Evolutionary conservation across 495 filamentous ascomycete species (phyloP).

Genomic region (Aspergillus nanangensis): DNA sequence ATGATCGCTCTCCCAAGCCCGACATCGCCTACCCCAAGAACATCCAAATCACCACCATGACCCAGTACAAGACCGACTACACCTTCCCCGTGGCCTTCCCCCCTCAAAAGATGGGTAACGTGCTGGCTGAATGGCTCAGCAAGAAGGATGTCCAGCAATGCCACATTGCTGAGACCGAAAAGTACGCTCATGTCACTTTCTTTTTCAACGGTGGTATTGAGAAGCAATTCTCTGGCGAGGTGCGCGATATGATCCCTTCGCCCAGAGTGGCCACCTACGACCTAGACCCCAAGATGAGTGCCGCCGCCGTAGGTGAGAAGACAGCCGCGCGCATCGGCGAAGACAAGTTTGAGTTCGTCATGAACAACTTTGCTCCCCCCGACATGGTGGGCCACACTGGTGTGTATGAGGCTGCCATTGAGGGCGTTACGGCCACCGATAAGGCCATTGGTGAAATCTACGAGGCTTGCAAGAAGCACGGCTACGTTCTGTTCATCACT

Average conservation of each 20-base stretch:
- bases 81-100: conserved; percentile 91
- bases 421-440: conserved; percentile 81
- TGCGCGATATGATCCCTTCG: conserved; percentile 69
- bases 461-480: conserved; percentile 87
- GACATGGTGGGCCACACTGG: conserved; percentile 99
- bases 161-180: conserved; percentile 97
- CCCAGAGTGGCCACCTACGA: conserved; percentile 94
- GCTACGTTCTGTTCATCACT: conserved; percentile 90
- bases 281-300: conserved; percentile 93
- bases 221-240: conserved; percentile 89
- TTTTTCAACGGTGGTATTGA: conserved; percentile 99
- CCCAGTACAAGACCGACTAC: conserved; percentile 94
- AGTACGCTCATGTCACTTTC: conserved; percentile 98
- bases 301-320: conserved; percentile 79
- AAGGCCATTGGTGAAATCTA: conserved; percentile 88
- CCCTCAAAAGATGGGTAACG: conserved; percentile 93
- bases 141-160: conserved; percentile 87
- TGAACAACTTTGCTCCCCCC: conserved; percentile 99
- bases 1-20: conserved; percentile 83
- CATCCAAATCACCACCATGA: conserved; percentile 94
- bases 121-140: conserved; percentile 89
- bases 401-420: conserved; percentile 91
- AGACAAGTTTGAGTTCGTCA: conserved; percentile 85
- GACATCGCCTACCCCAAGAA: conserved; percentile 94
- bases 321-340: conserved; percentile 77